These are phyloP conservation scores for Malus hybrid DNA, from an alignment of 331 rosid genomes.

Conservation along the genomic window DNA sequence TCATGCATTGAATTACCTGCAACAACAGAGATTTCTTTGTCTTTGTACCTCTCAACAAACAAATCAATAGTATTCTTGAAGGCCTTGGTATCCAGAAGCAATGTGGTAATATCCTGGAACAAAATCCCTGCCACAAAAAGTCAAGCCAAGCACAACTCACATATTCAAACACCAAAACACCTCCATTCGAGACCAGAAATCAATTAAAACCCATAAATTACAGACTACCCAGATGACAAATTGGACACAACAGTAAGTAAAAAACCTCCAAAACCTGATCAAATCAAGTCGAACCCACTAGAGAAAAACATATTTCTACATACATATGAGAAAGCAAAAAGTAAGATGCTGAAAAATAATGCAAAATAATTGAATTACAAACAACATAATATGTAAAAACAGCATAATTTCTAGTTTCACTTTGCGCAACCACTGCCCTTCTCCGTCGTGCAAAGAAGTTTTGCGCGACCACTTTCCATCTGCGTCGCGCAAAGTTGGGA, in stretches of 20 bases:
- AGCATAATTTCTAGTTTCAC: too few relatives aligned
- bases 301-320: neutral
- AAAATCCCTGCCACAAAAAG: constrained; percentile 56
- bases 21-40: constrained; percentile 69
- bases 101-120: constrained; percentile 91
- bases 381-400: too few relatives aligned
- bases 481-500: too few relatives aligned
- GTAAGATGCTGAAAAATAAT: too few relatives aligned
- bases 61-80: constrained; percentile 84
- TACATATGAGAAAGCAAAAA: too few relatives aligned
- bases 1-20: constrained; percentile 56
- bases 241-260: neutral
- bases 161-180: neutral
- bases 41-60: constrained; percentile 92
- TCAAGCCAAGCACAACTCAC: neutral
- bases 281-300: neutral
- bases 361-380: too few relatives aligned
- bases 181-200: neutral
- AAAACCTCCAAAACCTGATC: neutral
- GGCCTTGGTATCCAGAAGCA: constrained; percentile 85
- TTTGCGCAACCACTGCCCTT: too few relatives aligned
- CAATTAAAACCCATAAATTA: neutral
- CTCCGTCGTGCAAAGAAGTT: too few relatives aligned
- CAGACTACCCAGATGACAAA: constrained; percentile 5
- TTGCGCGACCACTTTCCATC: too few relatives aligned